Conservation (phyloP, 805 yeast species). For the Metschnikowia sp. region DNA sequence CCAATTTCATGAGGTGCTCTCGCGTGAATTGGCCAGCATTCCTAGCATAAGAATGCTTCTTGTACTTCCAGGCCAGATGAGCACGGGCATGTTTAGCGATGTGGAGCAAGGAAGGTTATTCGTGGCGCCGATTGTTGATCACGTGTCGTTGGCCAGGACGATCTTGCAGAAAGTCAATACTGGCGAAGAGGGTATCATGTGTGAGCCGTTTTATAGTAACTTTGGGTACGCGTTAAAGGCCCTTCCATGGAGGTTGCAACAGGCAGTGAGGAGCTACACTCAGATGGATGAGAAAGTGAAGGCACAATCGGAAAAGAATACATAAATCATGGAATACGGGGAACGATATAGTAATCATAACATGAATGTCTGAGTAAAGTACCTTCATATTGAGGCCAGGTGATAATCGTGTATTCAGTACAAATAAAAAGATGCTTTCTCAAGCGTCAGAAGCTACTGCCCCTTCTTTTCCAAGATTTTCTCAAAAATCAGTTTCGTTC, state of each 20-base stretch:
- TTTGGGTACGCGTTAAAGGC: conserved; percentile 40
- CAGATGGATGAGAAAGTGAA: conserved; percentile 36
- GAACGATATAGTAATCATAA: background rate
- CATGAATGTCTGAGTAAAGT: background rate
- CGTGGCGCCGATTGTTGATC: conserved; percentile 48
- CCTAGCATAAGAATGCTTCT: conserved; percentile 32
- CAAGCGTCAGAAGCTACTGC: background rate
- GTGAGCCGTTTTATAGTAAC: conserved; percentile 47
- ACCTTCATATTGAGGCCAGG: no score
- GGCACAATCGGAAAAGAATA: background rate
- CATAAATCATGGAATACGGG: background rate
- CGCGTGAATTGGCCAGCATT: conserved; percentile 31
- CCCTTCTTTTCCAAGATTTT: conserved; percentile 18
- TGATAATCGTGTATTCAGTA: no score
- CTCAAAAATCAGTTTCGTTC: conserved; percentile 25
- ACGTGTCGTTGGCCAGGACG: conserved; percentile 31
- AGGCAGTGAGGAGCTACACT: conserved; percentile 31
- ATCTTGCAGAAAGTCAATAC: conserved; percentile 29
- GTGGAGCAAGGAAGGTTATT: conserved; percentile 39
- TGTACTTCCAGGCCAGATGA: conserved; percentile 51
- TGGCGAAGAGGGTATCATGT: conserved; percentile 42
- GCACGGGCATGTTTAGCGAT: conserved; percentile 47
- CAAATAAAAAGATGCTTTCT: no score
- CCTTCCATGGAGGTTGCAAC: conserved; percentile 41
- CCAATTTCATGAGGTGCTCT: conserved; percentile 44